A percentile compares a stretch with the other conserved stretches of the same genome.
phyloP scores from a whole-genome alignment of 2,329 filamentous ascomycete genomes.

The Colletotrichum gloeosporioides region DNA sequence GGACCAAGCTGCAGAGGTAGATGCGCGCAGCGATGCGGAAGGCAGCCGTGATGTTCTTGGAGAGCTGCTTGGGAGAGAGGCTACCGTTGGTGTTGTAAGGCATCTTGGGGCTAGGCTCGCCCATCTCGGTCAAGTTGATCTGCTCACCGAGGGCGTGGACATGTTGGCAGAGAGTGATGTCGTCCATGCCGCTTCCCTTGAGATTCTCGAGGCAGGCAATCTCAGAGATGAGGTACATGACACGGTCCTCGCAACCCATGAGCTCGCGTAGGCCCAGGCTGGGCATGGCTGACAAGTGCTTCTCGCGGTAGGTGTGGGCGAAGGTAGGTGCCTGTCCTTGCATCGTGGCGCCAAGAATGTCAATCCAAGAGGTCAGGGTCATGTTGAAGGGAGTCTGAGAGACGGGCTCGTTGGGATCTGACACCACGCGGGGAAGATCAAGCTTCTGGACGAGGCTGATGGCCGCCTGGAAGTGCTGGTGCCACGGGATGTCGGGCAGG shows the following conservation, averaged over 20 bases:
- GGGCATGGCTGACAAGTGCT: constrained; percentile 76
- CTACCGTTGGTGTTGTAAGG: constrained; percentile 73
- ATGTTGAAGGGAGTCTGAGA: constrained; percentile 87
- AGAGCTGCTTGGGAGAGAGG: constrained; percentile 82
- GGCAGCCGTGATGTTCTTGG: constrained; percentile 85
- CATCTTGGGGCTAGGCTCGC: constrained; percentile 62
- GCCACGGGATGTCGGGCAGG: constrained; percentile 93
- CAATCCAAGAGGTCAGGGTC: constrained; percentile 93
- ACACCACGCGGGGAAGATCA: constrained; percentile 73
- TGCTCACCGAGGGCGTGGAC: constrained; percentile 87
- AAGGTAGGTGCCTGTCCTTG: constrained; percentile 84
- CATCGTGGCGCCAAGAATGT: constrained; percentile 95
- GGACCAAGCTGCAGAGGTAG: constrained; percentile 95
- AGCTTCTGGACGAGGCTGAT: constrained; percentile 86
- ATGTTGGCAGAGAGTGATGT: constrained; percentile 86
- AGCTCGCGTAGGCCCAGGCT: constrained; percentile 82
- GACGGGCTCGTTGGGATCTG: constrained; percentile 63
- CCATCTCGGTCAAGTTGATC: constrained; percentile 79
- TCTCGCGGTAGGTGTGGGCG: constrained; percentile 93
- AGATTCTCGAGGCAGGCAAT: constrained; percentile 94
- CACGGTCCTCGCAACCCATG: constrained; percentile 96
- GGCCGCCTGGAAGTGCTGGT: constrained; percentile 94
- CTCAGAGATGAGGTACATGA: constrained; percentile 98
- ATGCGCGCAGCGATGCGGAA: constrained; percentile 94
- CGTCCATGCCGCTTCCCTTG: constrained; percentile 82